Evolutionary conservation across 2,329 filamentous ascomycete genomes (phyloP).

Genomic region (Neopestalotiopsis rosae): DNA sequence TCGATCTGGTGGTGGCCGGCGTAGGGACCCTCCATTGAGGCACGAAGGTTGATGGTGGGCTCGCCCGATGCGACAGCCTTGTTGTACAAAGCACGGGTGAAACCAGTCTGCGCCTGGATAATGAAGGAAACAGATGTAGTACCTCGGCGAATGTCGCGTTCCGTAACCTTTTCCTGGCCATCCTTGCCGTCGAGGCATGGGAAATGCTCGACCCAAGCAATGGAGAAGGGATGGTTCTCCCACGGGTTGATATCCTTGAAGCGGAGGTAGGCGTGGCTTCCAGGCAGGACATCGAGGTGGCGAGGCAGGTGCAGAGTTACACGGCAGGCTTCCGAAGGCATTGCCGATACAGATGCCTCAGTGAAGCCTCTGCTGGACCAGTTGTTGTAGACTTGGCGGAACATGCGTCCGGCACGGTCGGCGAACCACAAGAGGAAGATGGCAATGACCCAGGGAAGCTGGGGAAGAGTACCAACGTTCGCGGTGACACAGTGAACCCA

Average conservation of each 20-base stretch:
- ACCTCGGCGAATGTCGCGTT: slow-evolving; percentile 32
- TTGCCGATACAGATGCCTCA: slow-evolving; percentile 68
- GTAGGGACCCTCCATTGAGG: slow-evolving; percentile 90
- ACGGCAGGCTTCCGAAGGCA: slow-evolving; percentile 72
- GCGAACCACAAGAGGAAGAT: slow-evolving; percentile 78
- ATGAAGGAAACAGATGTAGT: slow-evolving; percentile 75
- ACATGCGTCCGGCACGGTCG: slow-evolving; percentile 70
- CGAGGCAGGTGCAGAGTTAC: slow-evolving; percentile 74
- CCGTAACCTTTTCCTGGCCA: slow-evolving; percentile 43
- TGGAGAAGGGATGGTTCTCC: slow-evolving; percentile 80
- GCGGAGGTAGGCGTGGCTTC: slow-evolving; percentile 77
- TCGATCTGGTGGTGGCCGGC: slow-evolving; percentile 82
- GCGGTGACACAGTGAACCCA: slow-evolving; percentile 80
- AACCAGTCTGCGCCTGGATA: slow-evolving; percentile 84
- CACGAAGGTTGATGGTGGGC: slow-evolving; percentile 66
- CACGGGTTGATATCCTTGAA: slow-evolving; percentile 69
- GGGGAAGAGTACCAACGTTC: slow-evolving; percentile 69
- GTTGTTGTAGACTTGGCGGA: slow-evolving; percentile 70
- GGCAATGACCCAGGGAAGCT: slow-evolving; percentile 76
- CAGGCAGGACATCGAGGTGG: slow-evolving; percentile 69
- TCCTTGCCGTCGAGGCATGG: slow-evolving; percentile 43
- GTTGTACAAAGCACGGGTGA: slow-evolving; percentile 83
- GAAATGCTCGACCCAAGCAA: slow-evolving; percentile 73
- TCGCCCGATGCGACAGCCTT: slow-evolving; percentile 62
- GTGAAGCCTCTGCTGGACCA: slow-evolving; percentile 64